Conservation (phyloP, 2,329 filamentous ascomycete species). For the Penicillium sp. region DNA sequence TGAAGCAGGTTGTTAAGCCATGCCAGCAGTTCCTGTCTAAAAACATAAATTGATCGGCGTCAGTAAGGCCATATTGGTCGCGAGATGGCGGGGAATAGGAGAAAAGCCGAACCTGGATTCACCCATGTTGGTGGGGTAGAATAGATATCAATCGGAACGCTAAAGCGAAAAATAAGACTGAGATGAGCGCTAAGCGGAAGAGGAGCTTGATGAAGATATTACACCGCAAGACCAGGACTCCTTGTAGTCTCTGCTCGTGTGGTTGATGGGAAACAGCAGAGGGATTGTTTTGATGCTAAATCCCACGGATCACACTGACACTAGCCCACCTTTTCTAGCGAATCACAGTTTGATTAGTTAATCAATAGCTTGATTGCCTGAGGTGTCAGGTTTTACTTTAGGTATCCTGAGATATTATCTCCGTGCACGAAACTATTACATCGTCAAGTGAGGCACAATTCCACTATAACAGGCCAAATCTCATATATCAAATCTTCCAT, state of each 20-base stretch:
- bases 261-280: conserved; percentile 49
- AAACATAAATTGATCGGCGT: conserved; percentile 6
- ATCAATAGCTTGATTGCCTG: conserved; percentile 17
- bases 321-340: conserved; percentile 16
- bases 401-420: background rate
- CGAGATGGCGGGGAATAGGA: conserved; percentile 16
- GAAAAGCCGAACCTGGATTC: conserved; percentile 57
- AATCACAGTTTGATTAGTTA: conserved; percentile 52
- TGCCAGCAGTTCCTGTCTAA: conserved; percentile 88
- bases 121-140: conserved; percentile 58
- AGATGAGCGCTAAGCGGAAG: conserved; percentile 5
- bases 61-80: conserved; percentile 12
- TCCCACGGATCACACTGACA: conserved; percentile 25
- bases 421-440: background rate
- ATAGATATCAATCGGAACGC: conserved; percentile 2
- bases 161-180: conserved; percentile 3
- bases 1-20: conserved; percentile 98
- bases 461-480: background rate
- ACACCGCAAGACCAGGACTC: conserved; percentile 14
- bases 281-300: conserved; percentile 66
- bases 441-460: background rate
- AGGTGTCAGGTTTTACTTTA: background rate
- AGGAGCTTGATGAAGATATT: background rate
- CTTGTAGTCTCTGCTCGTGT: conserved; percentile 17
- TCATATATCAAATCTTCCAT: background rate